Base-by-base conservation (phyloP, 441 rosid species). In the Isatis lusitanica region DNA sequence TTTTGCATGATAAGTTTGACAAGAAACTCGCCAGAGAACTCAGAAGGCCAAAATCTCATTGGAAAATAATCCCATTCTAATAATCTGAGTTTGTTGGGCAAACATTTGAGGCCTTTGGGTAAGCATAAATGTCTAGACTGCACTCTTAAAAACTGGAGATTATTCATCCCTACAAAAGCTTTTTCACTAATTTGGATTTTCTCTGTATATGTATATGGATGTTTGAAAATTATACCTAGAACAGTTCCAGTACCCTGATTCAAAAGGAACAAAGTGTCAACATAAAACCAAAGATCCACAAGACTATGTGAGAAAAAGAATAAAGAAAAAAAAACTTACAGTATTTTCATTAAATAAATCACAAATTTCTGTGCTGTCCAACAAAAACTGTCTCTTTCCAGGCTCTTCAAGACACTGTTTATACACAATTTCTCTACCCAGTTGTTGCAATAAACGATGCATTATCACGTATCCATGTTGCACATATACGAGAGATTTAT, bases 21-120 rank as follows among this genome's bases (percentile, higher is more conserved):
- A 28, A 74, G 76, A 48, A 48, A 48, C 53, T 48, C 53, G 13
- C 53, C 28, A 48, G 53, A 48, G 53, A 48, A 48, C 53, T 48
- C 6, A 48, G 28, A 18, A 48, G 53, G 53, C 53, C 28, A 48
- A 48, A 17, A 48, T 10, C 28, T 48, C 28, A 48, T 8, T 48
- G 53, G 53, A 48, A 48, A 48, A 48, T 0, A 18, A 48, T 17
- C 26, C 52, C 53, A 48, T 0, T 3, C 0, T 21, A 48, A 8
- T 0, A 18, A 48, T 18, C 53, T 48, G 28, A 48, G 53, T 48
- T 17, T 9, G 53, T 18, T 48, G 13, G 28, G 53, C 18, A 48
- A 21, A 48, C 53, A 48, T 28, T 18, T 48, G 13, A 48, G 53
- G 13, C 53, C 53, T 48, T 48, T 6, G 7, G 28, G 53, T 48